Evolutionary conservation across 2,329 filamentous ascomycete genomes (phyloP).

Genomic region (Orbilia blumenaviensis): DNA sequence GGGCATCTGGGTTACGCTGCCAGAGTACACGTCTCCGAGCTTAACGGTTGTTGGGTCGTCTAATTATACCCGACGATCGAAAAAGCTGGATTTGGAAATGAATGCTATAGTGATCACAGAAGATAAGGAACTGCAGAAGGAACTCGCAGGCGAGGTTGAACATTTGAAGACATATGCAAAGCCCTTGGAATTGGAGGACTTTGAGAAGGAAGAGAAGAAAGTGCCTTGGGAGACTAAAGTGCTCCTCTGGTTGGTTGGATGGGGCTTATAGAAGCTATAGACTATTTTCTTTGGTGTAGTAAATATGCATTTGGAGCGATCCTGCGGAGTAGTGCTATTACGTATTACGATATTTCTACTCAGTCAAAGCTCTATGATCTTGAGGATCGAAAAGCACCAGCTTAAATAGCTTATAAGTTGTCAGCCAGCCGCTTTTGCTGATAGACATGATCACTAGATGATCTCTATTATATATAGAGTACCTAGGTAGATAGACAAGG

Average conservation of each 20-base stretch:
- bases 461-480: too few species aligned
- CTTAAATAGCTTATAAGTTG: too few species aligned
- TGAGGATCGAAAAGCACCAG: too few species aligned
- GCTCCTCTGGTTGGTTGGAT: constrained; percentile 55
- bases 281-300: background rate
- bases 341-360: background rate
- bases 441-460: too few species aligned
- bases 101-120: constrained; percentile 85
- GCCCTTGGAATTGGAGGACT: constrained; percentile 76
- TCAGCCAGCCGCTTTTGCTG: too few species aligned
- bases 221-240: constrained; percentile 78
- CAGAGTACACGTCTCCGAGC: constrained; percentile 72
- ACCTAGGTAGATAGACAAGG: too few species aligned
- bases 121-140: constrained; percentile 74
- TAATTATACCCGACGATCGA: constrained; percentile 95
- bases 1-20: constrained; percentile 86
- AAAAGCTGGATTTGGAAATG: constrained; percentile 88
- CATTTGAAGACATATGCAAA: constrained; percentile 80
- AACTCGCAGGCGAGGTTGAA: constrained; percentile 79
- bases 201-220: constrained; percentile 80
- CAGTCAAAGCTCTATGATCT: too few species aligned
- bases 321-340: background rate
- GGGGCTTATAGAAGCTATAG: constrained; percentile 30
- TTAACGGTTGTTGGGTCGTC: constrained; percentile 88
- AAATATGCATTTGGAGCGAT: background rate